Conservation (phyloP, 1,284 basidiomycete genomes). For the Cutaneotrichosporon cyanovorans region DNA sequence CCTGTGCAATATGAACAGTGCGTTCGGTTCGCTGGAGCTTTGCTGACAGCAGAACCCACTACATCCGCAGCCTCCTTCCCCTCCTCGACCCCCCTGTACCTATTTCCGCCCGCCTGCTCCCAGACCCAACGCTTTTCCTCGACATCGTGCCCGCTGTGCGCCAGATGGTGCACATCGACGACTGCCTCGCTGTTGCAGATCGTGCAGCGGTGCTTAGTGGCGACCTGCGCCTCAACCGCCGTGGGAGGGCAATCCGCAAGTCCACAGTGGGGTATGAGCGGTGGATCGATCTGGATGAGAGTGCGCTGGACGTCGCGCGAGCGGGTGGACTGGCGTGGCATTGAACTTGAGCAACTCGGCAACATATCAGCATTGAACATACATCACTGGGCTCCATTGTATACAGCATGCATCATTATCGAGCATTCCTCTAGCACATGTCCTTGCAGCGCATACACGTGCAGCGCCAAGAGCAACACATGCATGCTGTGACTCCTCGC, state of each 20-base stretch:
- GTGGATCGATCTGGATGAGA: constrained; percentile 13
- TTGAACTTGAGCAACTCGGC: too few relatives aligned
- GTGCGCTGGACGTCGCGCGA: constrained; percentile 8
- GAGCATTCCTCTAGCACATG: too few relatives aligned
- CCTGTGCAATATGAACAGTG: constrained; percentile 18
- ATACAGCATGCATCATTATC: too few relatives aligned
- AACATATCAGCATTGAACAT: too few relatives aligned
- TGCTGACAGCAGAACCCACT: constrained; percentile 15
- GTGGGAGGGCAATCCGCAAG: constrained; percentile 32
- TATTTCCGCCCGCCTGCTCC: constrained; percentile 43
- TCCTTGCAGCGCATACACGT: too few relatives aligned
- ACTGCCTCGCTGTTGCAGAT: constrained; percentile 44
- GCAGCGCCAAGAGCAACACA: too few relatives aligned
- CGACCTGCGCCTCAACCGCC: constrained; percentile 32
- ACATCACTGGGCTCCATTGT: too few relatives aligned
- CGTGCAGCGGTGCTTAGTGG: constrained; percentile 26
- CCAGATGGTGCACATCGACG: constrained; percentile 62
- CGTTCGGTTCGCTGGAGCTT: constrained; percentile 1
- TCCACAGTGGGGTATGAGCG: constrained; percentile 15
- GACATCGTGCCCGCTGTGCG: constrained; percentile 68
- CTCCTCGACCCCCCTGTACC: constrained; percentile 49
- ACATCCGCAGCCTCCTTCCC: constrained; percentile 39
- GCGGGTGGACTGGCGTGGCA: neutral
- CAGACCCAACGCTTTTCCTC: constrained; percentile 51
- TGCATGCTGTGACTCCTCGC: too few relatives aligned